Base-by-base conservation (phyloP, 345 rosid genomes). In the rapeseed (Brassica napus) region DNA sequence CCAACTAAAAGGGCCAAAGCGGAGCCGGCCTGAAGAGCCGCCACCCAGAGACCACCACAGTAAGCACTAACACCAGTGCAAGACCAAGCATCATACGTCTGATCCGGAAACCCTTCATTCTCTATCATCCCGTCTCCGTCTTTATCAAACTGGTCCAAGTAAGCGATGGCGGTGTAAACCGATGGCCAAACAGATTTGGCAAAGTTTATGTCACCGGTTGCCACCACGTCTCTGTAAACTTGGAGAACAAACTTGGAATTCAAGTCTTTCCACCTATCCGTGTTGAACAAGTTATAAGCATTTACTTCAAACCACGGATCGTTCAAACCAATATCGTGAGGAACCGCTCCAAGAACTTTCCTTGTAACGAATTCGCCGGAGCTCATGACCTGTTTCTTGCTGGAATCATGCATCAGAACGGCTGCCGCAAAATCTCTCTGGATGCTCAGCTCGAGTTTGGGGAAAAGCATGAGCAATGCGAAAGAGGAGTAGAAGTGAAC, bases 81-180 rank as follows among this genome's bases (percentile, higher is more conserved):
- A 60, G 89, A 74, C 97, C 94, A 92, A 0, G 91, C 86, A 10
- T 92, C 94, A 28, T 92, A 92, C 1, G 97, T 92, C 81, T 90
- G 97, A 83, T 92, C 94, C 7, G 94, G 97, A 76, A 88, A 90
- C 52, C 97, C 94, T 77, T 90, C 91, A 12, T 92, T 92, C 85
- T 92, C 94, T 5, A 92, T 88, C 94, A 92, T 88, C 5, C 94
- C 97, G 6, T 92, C 97, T 34, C 89, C 86, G 23, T 92, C 92
- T 70, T 83, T 90, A 77, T 92, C 97, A 67, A 92, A 89, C 81
- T 92, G 97, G 74, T 92, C 97, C 88, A 92, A 84, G 79, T 80
- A 92, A 59, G 91, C 94, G 31, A 92, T 84, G 6, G 94, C 92
- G 2, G 85, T 69, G 80, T 90, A 88, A 58, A 92, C 94, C 0